Evolutionary conservation across 805 yeast species (phyloP), one percentile per base, ranked within the genome.

Genomic region (Lachancea mirantina): DNA sequence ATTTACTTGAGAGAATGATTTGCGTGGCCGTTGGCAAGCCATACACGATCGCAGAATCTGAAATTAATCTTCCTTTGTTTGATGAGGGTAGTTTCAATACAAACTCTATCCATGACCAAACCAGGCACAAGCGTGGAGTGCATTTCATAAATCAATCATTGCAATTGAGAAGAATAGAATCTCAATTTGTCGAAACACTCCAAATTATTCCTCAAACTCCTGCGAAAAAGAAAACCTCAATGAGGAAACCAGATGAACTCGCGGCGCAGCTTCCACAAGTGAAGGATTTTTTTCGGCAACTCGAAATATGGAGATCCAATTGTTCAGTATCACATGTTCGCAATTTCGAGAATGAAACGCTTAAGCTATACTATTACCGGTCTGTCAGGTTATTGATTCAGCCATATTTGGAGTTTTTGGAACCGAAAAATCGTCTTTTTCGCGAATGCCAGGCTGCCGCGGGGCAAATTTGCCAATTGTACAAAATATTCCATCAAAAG

Each of bases 381-480:
- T 67, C 81, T 1, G 76, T 77, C 5, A 58, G 84, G 39, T 54
- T 74, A 29, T 52, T 77, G 39, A 67, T 77, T 33, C 83, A 76
- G 47, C 84, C 84, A 8, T 77, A 72, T 49, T 48, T 77, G 36
- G 83, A 76, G 45, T 53, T 74, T 5, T 53, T 77, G 44, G 74
- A 72, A 37, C 82, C 83, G 4, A 72, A 70, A 45, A 77, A 74
- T 49, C 61, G 71, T 28, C 55, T 77, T 19, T 76, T 77, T 49
- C 63, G 68, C 32, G 81, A 76, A 51, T 77, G 84, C 50, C 83
- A 76, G 47, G 78, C 78, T 2, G 82, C 81, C 15, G 81, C 83
- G 1, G 84, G 83, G 17, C 79, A 75, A 49, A 72, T 77, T 23
- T 76, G 83, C 47, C 80, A 73, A 42, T 59, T 76, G 16, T 73